Conservation (phyloP, 208 protist species). For the Wallacemonas sp. region DNA sequence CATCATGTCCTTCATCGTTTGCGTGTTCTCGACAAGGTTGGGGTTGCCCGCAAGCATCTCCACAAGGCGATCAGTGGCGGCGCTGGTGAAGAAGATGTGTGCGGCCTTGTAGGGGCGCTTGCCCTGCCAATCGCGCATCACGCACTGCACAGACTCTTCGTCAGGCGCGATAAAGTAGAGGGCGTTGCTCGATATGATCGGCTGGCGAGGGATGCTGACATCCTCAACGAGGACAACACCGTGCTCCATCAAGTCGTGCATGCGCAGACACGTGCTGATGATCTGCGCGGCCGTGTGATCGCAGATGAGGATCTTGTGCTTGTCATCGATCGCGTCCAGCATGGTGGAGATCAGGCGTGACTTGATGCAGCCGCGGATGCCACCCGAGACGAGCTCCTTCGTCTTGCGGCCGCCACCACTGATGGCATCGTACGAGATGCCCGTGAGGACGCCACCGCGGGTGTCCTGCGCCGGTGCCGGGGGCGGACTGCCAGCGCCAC, state of each 20-base stretch:
- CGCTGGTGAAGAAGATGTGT: constrained; percentile 74
- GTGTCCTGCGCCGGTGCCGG: no score
- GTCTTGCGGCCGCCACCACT: constrained; percentile 6
- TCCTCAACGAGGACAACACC: constrained; percentile 81
- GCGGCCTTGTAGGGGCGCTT: constrained; percentile 64
- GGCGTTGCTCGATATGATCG: constrained; percentile 60
- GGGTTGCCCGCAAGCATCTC: constrained; percentile 46
- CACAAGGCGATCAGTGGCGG: constrained; percentile 35
- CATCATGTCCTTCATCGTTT: constrained; percentile 67
- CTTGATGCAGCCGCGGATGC: constrained; percentile 62
- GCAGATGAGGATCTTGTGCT: constrained; percentile 74
- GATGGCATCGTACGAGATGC: constrained; percentile 18
- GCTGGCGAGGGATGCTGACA: constrained; percentile 53
- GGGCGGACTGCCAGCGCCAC: no score
- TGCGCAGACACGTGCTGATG: constrained; percentile 61
- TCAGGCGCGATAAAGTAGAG: constrained; percentile 69
- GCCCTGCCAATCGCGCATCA: constrained; percentile 71
- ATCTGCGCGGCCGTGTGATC: constrained; percentile 54
- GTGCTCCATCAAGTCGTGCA: constrained; percentile 81
- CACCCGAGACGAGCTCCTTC: constrained; percentile 18
- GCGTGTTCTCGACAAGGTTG: constrained; percentile 39
- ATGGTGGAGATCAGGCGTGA: constrained; percentile 55
- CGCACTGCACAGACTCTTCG: constrained; percentile 41
- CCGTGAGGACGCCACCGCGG: not conserved
- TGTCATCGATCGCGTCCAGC: constrained; percentile 51